Conservation (phyloP, 108 stramenopile genomes). For the Bacterosira constricta region DNA sequence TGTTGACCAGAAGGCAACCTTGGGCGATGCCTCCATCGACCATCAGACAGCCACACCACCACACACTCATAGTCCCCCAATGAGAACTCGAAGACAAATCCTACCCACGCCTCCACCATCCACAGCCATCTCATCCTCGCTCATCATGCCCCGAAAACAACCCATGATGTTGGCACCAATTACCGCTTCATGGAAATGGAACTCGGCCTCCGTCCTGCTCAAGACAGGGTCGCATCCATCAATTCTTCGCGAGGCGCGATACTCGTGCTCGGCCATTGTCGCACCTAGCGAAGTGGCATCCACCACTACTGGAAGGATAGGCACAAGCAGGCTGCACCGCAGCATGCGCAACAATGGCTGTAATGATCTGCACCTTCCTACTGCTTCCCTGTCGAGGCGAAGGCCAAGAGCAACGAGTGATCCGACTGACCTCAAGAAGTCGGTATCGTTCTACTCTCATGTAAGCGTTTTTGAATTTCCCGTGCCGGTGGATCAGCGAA, state of each 20-base stretch:
- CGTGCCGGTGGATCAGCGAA: slow-evolving; percentile 13
- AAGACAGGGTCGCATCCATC: slow-evolving; percentile 4
- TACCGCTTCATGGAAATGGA: not conserved
- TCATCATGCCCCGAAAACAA: not conserved
- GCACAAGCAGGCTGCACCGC: not conserved
- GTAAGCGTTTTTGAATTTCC: slow-evolving; percentile 43
- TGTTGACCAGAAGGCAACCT: not conserved
- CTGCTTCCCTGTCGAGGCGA: too few relatives aligned
- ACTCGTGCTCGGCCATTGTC: slow-evolving; percentile 16
- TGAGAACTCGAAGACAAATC: slow-evolving; percentile 27
- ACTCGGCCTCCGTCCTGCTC: slow-evolving; percentile 16
- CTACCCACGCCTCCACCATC: slow-evolving; percentile 29
- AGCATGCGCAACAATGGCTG: not conserved
- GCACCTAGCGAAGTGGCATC: not conserved
- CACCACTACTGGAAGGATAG: not conserved
- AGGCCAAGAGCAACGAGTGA: not conserved
- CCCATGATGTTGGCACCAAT: not conserved
- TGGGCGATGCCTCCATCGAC: slow-evolving; percentile 10
- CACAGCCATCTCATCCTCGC: not conserved
- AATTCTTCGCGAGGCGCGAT: slow-evolving; percentile 30
- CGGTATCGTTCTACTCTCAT: slow-evolving; percentile 44
- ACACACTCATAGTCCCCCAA: not conserved
- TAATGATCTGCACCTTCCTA: not conserved
- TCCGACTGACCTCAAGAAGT: slow-evolving; percentile 16
- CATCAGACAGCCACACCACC: not conserved